phyloP scores from a whole-genome alignment of 768 basidiomycete species.

The Podaxis sp. region DNA sequence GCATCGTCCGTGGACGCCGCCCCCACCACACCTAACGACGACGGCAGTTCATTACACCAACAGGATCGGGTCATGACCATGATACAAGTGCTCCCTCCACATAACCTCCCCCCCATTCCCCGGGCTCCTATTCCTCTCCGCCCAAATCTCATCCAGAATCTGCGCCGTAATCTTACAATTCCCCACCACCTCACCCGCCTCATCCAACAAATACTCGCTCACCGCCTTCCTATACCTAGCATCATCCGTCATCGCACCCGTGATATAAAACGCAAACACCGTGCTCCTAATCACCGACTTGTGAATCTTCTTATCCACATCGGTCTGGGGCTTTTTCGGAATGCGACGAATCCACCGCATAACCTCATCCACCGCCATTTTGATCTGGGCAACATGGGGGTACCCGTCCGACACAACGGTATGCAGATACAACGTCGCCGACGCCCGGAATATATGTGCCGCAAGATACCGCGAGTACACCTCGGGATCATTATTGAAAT shows the following conservation, averaged over 20 bases:
- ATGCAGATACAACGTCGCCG: slow-evolving; percentile 73
- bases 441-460: slow-evolving; percentile 68
- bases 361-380: slow-evolving; percentile 49
- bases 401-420: slow-evolving; percentile 74
- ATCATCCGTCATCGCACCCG: slow-evolving; percentile 65
- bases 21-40: not conserved
- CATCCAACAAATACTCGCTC: slow-evolving; percentile 43
- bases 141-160: slow-evolving; percentile 63
- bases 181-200: slow-evolving; percentile 53
- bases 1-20: not conserved
- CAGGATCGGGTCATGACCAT: slow-evolving; percentile 47
- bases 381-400: slow-evolving; percentile 65
- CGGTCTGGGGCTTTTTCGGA: slow-evolving; percentile 26
- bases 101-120: slow-evolving; percentile 17
- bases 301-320: slow-evolving; percentile 27
- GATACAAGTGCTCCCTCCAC: slow-evolving; percentile 64
- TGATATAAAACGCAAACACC: slow-evolving; percentile 75
- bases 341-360: slow-evolving; percentile 44
- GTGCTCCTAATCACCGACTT: slow-evolving; percentile 71
- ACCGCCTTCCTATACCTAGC: slow-evolving; percentile 40
- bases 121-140: slow-evolving; percentile 26
- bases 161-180: slow-evolving; percentile 56
- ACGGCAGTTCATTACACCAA: slow-evolving; percentile 24
- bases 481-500: slow-evolving; percentile 21
- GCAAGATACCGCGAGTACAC: slow-evolving; percentile 42